Evolutionary conservation across 1,284 basidiomycete species (phyloP), one percentile per base, ranked within the genome.

Genomic region (Thecaphora thlaspeos): DNA sequence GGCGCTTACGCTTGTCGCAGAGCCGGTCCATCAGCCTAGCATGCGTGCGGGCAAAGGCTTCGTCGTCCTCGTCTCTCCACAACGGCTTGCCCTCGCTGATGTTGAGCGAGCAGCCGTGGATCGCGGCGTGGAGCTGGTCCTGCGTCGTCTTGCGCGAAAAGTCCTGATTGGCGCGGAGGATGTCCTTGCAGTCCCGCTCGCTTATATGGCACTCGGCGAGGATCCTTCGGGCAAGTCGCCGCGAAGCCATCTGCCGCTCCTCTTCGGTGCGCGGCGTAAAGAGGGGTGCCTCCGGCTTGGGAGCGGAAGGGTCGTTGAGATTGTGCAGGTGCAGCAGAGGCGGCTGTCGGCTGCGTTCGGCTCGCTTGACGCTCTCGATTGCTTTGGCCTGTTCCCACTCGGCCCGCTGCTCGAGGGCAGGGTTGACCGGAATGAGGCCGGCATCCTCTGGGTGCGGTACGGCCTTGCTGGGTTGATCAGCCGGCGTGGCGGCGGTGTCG

Each of bases 51-150:
- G 66, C 47, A 5, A 47, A 32, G 18, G 52, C 34, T 15, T 54
- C 49, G 42, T 68, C 61, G 10, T 64, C 54, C 11, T 71, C 61
- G 12, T 62, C 58, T 11, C 62, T 43, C 66, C 62, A 68, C 23
- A 68, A 23, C 9, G 53, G 51, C n/a, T 66, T 46, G 8, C 41
- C 40, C 22, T 55, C 50, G 40, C 48, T 49, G 47, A 68, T 56
- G 18, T 49, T 43, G 42, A 59, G 47, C 4, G 65, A 62, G 17
- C 61, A 55, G n/a, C 68, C 69, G 21, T 65, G 46, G 19, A 70
- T 55, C 21, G 58, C 67, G 37, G 68, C 60, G 18, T 64, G 43
- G 22, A 71, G 50, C 10, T 58, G 45, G 28, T 53, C 51, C 38
- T 56, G 42, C 5, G 68, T 68, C n/a, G 60, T 68, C 21, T 30